A percentile compares a stretch with the other conserved stretches of the same genome.
phyloP scores from a whole-genome alignment of 1,139 yeast genomes.

The Geotrichum histeridarum region DNA sequence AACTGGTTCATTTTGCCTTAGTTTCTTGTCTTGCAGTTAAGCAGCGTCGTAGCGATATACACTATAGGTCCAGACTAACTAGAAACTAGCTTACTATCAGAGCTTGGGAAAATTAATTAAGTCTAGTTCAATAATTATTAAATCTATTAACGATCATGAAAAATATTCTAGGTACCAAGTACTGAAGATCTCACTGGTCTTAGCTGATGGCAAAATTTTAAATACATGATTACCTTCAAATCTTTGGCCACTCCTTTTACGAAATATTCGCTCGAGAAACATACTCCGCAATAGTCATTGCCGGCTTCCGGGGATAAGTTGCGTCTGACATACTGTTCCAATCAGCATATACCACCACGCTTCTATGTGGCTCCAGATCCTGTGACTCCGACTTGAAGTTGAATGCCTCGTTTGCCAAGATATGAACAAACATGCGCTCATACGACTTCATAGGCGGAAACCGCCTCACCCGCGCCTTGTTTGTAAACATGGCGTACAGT shows the following conservation, averaged over 20 bases:
- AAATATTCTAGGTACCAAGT: neutral
- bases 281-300: slow-evolving; percentile 16
- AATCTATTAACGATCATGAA: too few relatives aligned
- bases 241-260: neutral
- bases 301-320: slow-evolving; percentile 14
- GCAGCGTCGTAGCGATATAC: too few relatives aligned
- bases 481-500: slow-evolving; percentile 43
- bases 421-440: slow-evolving; percentile 68
- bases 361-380: slow-evolving; percentile 74
- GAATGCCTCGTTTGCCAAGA: slow-evolving; percentile 52
- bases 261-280: slow-evolving; percentile 16
- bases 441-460: slow-evolving; percentile 67
- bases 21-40: too few relatives aligned
- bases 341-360: slow-evolving; percentile 50
- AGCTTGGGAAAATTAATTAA: too few relatives aligned
- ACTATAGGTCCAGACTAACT: too few relatives aligned
- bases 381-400: slow-evolving; percentile 65
- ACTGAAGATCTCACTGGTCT: too few relatives aligned
- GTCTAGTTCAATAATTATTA: too few relatives aligned
- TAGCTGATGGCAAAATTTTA: too few relatives aligned
- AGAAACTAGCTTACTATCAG: too few relatives aligned
- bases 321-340: slow-evolving; percentile 14
- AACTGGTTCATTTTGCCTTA: too few relatives aligned
- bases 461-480: slow-evolving; percentile 45
- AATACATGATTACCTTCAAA: too few relatives aligned